These are phyloP conservation scores for Aureobasidium sp. DNA, from an alignment of 2,329 filamentous ascomycete species.

Conservation along the genomic window DNA sequence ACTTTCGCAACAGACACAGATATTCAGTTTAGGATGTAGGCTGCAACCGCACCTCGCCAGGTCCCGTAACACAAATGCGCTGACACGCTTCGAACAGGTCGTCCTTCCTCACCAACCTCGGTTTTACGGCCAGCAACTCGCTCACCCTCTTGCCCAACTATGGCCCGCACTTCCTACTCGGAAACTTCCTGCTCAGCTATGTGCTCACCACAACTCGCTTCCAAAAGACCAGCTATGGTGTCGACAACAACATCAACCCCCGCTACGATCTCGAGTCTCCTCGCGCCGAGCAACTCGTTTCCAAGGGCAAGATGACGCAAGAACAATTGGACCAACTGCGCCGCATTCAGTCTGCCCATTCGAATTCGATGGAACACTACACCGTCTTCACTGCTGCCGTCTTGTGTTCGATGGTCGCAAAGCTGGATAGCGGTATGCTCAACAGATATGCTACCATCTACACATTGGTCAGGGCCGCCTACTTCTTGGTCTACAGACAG, in stretches of 20 bases:
- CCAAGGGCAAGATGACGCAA: slow-evolving; percentile 34
- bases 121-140: slow-evolving; percentile 18
- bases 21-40: neutral
- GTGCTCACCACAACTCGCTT: slow-evolving; percentile 35
- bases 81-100: neutral
- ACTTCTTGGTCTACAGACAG: slow-evolving; percentile 34
- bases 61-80: neutral
- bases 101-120: slow-evolving; percentile 18
- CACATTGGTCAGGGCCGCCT: slow-evolving; percentile 33
- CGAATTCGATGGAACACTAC: slow-evolving; percentile 39
- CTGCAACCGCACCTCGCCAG: neutral
- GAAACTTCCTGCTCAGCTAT: slow-evolving; percentile 39
- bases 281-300: slow-evolving; percentile 28
- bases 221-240: slow-evolving; percentile 33
- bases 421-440: slow-evolving; percentile 28
- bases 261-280: slow-evolving; percentile 35
- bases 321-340: slow-evolving; percentile 34
- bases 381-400: slow-evolving; percentile 32
- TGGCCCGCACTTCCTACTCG: slow-evolving; percentile 27
- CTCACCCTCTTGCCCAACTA: slow-evolving; percentile 17
- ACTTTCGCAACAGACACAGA: neutral
- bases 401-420: slow-evolving; percentile 32
- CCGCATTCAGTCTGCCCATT: slow-evolving; percentile 38
- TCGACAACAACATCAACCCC: slow-evolving; percentile 41
- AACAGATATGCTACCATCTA: slow-evolving; percentile 35